Evolutionary conservation across 116 monocot genomes (phyloP).

Genomic region (Posidonia oceanica): DNA sequence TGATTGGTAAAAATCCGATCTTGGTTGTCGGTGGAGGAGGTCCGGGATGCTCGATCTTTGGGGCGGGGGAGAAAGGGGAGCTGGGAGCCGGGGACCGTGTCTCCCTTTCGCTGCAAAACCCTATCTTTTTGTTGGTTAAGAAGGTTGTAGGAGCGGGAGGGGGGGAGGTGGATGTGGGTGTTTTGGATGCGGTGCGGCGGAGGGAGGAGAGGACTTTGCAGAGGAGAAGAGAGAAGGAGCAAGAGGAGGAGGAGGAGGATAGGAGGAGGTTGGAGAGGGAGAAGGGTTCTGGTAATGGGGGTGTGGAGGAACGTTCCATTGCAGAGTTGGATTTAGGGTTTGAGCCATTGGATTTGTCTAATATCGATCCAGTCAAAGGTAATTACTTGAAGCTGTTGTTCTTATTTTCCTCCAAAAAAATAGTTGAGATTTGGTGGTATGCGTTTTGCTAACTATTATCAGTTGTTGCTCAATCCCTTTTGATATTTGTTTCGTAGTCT

Average conservation of each 20-base stretch:
- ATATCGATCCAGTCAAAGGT: conserved; percentile 18
- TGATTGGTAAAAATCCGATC: conserved; percentile 17
- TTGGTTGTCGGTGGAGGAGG: conserved; percentile 7
- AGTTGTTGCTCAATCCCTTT: neutral
- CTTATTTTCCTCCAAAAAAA: neutral
- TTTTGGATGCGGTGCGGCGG: conserved; percentile 10
- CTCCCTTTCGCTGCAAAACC: conserved; percentile 14
- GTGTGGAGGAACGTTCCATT: neutral
- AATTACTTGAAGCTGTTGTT: neutral
- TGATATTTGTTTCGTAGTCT: neutral
- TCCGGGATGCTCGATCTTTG: conserved; percentile 5
- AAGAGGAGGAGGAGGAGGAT: neutral
- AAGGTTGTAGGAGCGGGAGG: neutral
- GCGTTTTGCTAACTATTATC: no score
- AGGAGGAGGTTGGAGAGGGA: neutral
- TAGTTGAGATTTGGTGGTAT: no score
- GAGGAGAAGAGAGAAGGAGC: conserved; percentile 7
- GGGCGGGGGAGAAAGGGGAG: conserved; percentile 7
- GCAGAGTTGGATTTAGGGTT: conserved; percentile 3
- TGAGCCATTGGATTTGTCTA: conserved; percentile 5
- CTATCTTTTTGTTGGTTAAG: conserved; percentile 8
- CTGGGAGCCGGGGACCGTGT: conserved; percentile 9
- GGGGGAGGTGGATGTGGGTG: neutral
- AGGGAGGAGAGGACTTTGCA: conserved; percentile 8
- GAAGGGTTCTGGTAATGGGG: neutral